Evolutionary conservation across 2,329 filamentous ascomycete genomes (phyloP), one percentile per base, ranked within the genome.

Genomic region (Sclerotinia glacialis): DNA sequence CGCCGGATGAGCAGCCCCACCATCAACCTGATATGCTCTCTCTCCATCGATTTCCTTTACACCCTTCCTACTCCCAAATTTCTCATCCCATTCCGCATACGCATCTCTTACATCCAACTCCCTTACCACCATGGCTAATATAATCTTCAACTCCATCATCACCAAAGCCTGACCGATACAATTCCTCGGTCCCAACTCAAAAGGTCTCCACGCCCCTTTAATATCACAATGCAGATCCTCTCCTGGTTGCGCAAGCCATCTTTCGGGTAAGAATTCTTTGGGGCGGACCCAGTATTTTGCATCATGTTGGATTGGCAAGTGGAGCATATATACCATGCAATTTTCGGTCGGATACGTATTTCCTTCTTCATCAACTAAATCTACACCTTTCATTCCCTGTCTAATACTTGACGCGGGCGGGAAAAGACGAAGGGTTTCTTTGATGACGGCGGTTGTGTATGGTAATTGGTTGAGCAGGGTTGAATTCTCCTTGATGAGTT

Each of bases 101-200:
- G 69, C 74, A 16, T 74, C 71, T 42, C 74, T 71, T 58, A 86
- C 80, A 62, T 85, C 82, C 56, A 85, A 83, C 18, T 79, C 78
- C 49, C 83, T 71, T 5, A 82, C 69, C 1, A 79, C 79, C 70
- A 73, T 83, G 1, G 81, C 80, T 47, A 85, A 72, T 7, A 82
- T 78, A 54, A 82, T 76, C 66, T 79, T 80, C 28, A 80, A 74
- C 73, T 85, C 83, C 28, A 74, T 70, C 77, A 83, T 80, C 0
- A 82, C 84, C 28, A 85, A 74, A 69, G 81, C 80, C 72, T 87
- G 83, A 0, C 85, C 85, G 12, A 86, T 81, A 71, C 85, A 88
- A 62, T 82, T 83, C 16, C 85, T 75, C 2, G 80, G 78, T 0
- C 85, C 85, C 65, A 80, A 78, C 70, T 83, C 83, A 72, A 88